A percentile compares a stretch with the other conserved stretches of the same genome.
Conservation (phyloP, 1,139 yeast genomes). For the Taphrina sp. region DNA sequence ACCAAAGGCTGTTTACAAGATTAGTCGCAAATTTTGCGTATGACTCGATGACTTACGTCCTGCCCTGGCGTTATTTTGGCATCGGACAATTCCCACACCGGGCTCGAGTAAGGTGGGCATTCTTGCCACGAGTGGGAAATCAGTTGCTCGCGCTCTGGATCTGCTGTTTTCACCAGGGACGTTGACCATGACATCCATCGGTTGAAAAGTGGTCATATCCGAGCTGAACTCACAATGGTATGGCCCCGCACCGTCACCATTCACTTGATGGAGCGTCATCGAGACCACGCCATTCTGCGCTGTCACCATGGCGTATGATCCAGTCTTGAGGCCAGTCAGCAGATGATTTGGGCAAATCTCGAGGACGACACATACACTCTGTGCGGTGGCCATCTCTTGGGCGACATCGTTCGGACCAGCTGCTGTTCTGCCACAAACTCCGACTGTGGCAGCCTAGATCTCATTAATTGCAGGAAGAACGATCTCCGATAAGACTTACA, state of each 20-base stretch:
- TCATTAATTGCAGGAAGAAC: background rate
- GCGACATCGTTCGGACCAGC: conserved; percentile 14
- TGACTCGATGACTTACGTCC: conserved; percentile 10
- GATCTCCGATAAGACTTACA: no score
- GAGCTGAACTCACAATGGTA: conserved; percentile 10
- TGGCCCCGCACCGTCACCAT: conserved; percentile 28
- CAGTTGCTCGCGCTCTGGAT: conserved; percentile 10
- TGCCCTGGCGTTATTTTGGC: conserved; percentile 16
- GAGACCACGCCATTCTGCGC: conserved; percentile 4
- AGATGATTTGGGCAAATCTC: no score
- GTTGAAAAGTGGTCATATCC: conserved; percentile 5
- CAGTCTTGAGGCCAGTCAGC: no score
- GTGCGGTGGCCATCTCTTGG: conserved; percentile 3
- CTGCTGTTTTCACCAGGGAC: conserved; percentile 20
- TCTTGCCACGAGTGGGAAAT: conserved; percentile 10
- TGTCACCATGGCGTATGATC: conserved; percentile 8
- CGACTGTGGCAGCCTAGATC: conserved; percentile 3
- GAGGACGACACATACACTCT: no score
- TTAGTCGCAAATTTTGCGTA: no score
- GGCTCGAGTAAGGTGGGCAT: conserved; percentile 7
- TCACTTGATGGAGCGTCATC: conserved; percentile 25
- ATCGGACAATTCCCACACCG: conserved; percentile 11
- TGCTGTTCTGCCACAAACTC: conserved; percentile 10
- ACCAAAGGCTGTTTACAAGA: no score
- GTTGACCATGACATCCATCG: conserved; percentile 8